phyloP scores from a whole-genome alignment of 2,329 filamentous ascomycete genomes.

The Lachnellula subtilissima region DNA sequence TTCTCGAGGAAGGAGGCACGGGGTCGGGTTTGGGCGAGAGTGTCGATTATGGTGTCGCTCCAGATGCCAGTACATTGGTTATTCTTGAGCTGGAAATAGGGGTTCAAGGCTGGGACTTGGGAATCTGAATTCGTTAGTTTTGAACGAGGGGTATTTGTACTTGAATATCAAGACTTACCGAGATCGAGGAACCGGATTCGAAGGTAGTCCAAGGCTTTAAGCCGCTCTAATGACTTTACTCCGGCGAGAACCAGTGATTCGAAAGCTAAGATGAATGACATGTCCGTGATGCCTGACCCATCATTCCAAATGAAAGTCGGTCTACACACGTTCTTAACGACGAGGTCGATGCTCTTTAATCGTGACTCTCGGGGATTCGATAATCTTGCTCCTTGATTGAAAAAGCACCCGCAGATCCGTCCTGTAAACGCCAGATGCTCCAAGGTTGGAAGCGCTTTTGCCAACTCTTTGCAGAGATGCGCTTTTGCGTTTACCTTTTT shows the following conservation, averaged over 20 bases:
- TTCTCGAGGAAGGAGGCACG: slow-evolving; percentile 56
- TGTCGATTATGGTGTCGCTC: slow-evolving; percentile 62
- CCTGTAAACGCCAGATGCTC: slow-evolving; percentile 70
- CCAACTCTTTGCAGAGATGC: slow-evolving; percentile 63
- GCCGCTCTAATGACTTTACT: slow-evolving; percentile 53
- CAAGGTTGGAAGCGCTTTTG: slow-evolving; percentile 53
- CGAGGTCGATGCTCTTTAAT: slow-evolving; percentile 64
- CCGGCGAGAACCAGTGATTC: slow-evolving; percentile 62
- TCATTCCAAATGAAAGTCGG: slow-evolving; percentile 49
- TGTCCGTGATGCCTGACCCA: slow-evolving; percentile 66
- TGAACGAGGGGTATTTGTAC: background rate
- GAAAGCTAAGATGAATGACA: slow-evolving; percentile 67
- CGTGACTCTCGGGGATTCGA: slow-evolving; percentile 42
- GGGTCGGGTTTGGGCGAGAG: slow-evolving; percentile 56
- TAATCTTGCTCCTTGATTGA: slow-evolving; percentile 50
- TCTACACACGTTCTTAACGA: slow-evolving; percentile 71
- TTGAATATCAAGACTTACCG: slow-evolving; percentile 37
- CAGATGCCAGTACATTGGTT: slow-evolving; percentile 64
- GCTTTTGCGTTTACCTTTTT: slow-evolving; percentile 51
- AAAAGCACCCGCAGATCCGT: slow-evolving; percentile 65
- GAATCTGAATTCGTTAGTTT: slow-evolving; percentile 49
- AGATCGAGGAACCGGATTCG: slow-evolving; percentile 71
- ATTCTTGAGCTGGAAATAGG: slow-evolving; percentile 62
- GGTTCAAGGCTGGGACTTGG: slow-evolving; percentile 64
- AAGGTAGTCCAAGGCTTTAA: slow-evolving; percentile 57